Conservation (phyloP, 345 rosid species). For the Lepidium didymum region DNA sequence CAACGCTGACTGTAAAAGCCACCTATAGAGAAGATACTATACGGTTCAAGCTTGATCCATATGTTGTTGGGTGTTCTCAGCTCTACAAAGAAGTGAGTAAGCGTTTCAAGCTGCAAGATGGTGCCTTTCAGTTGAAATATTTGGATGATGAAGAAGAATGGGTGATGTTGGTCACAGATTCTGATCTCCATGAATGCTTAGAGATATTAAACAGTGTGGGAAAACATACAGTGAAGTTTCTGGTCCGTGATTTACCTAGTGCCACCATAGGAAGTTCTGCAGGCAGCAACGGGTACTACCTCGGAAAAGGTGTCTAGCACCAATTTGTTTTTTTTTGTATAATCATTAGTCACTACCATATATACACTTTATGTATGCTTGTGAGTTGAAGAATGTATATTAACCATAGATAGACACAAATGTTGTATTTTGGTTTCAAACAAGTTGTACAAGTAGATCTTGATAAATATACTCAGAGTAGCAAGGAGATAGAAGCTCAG, state of each 20-base stretch:
- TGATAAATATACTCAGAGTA: background rate
- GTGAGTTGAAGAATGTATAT: slow-evolving; percentile 9
- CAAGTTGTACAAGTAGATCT: background rate
- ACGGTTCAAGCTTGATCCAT: slow-evolving; percentile 73
- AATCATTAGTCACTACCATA: background rate
- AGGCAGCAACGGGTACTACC: slow-evolving; percentile 52
- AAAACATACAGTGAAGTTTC: slow-evolving; percentile 53
- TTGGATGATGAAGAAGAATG: slow-evolving; percentile 91
- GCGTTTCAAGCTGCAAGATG: slow-evolving; percentile 63
- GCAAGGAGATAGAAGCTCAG: background rate
- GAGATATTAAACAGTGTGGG: slow-evolving; percentile 61
- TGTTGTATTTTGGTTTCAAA: background rate
- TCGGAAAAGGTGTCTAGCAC: slow-evolving; percentile 29
- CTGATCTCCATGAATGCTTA: slow-evolving; percentile 77
- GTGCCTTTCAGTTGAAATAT: slow-evolving; percentile 72
- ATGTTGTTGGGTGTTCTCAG: slow-evolving; percentile 49
- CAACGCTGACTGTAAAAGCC: slow-evolving; percentile 63
- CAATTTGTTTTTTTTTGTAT: background rate
- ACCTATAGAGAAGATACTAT: slow-evolving; percentile 62
- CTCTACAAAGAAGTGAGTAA: slow-evolving; percentile 68
- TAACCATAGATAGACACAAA: background rate
- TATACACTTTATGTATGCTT: background rate
- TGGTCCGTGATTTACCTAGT: slow-evolving; percentile 47
- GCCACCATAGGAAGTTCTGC: slow-evolving; percentile 51
- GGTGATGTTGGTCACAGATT: slow-evolving; percentile 68